phyloP scores from a whole-genome alignment of 176 grass and related monocot species.

The Oryza brachyantha region DNA sequence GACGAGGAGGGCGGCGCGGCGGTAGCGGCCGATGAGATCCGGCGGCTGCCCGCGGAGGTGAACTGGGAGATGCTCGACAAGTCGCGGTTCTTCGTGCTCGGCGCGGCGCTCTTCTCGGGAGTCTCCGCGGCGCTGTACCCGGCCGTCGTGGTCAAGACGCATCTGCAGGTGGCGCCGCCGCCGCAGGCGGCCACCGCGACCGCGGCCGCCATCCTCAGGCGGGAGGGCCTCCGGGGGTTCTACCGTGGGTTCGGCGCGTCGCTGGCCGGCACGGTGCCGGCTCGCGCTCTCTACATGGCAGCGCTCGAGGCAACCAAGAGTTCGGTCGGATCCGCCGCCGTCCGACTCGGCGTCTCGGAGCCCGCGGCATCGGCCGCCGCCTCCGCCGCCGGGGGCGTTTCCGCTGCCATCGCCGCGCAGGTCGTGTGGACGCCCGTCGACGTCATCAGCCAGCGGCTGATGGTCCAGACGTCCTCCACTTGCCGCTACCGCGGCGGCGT shows the following conservation, averaged over 20 bases:
- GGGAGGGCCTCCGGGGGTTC: constrained; percentile 71
- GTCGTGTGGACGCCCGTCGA: constrained; percentile 94
- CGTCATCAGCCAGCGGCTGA: constrained; percentile 90
- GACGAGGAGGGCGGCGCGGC: constrained; percentile 46
- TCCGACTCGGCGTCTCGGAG: constrained; percentile 66
- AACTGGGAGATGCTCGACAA: constrained; percentile 99
- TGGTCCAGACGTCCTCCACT: constrained; percentile 55
- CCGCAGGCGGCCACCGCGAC: constrained; percentile 42
- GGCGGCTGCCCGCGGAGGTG: constrained; percentile 71
- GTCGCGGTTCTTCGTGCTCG: constrained; percentile 90
- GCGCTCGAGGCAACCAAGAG: constrained; percentile 96
- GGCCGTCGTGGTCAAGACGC: constrained; percentile 90
- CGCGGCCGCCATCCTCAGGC: constrained; percentile 60
- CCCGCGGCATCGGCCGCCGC: constrained; percentile 62
- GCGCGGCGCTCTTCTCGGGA: constrained; percentile 87
- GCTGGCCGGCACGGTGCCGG: constrained; percentile 82
- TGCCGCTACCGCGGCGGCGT: constrained; percentile 64
- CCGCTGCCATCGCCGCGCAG: constrained; percentile 82
- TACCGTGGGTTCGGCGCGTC: constrained; percentile 93
- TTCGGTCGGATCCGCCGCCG: constrained; percentile 66
- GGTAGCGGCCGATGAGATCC: constrained; percentile 20
- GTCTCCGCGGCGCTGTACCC: constrained; percentile 92
- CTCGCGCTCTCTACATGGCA: constrained; percentile 95
- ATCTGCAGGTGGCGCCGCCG: constrained; percentile 72
- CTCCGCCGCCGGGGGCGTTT: constrained; percentile 65